phyloP scores from a whole-genome alignment of 805 yeast species.

The Hanseniaspora clermontiae region DNA sequence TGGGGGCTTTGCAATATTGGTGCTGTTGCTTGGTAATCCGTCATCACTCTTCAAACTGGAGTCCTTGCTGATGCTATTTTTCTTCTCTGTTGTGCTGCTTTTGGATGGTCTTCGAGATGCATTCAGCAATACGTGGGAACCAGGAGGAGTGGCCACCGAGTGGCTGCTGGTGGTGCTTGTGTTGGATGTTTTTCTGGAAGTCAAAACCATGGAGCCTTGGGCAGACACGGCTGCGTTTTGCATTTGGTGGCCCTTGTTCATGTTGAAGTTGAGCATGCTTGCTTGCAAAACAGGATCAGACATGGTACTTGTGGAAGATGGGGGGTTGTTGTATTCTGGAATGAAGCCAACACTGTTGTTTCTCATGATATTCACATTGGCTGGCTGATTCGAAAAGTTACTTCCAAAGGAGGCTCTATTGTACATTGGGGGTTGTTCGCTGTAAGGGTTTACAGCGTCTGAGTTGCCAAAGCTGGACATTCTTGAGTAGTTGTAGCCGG shows the following conservation, averaged over 20 bases:
- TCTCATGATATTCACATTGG: not conserved
- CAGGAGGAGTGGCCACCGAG: not conserved
- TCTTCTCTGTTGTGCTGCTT: not conserved
- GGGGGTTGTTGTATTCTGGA: not conserved
- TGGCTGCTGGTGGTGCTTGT: not conserved
- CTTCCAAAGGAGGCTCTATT: slow-evolving; percentile 10
- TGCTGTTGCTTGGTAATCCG: not conserved
- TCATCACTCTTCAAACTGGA: not conserved
- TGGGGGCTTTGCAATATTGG: not conserved
- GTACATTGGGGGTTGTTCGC: not conserved
- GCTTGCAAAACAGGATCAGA: not conserved
- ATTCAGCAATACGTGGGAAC: not conserved
- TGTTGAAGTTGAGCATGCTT: not conserved
- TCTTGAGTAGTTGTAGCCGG: not conserved
- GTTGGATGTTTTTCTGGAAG: slow-evolving; percentile 2
- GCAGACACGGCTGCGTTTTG: not conserved
- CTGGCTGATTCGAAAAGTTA: not conserved
- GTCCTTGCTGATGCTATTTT: not conserved
- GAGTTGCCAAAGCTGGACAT: not conserved
- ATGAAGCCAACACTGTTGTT: not conserved
- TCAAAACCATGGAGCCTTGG: not conserved
- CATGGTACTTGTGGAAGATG: not conserved
- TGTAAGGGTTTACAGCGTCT: not conserved
- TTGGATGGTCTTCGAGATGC: not conserved
- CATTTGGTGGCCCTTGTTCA: not conserved